These are phyloP conservation scores for Phytophthora meadii DNA, from an alignment of 352 stramenopile species.

Conservation along the genomic window DNA sequence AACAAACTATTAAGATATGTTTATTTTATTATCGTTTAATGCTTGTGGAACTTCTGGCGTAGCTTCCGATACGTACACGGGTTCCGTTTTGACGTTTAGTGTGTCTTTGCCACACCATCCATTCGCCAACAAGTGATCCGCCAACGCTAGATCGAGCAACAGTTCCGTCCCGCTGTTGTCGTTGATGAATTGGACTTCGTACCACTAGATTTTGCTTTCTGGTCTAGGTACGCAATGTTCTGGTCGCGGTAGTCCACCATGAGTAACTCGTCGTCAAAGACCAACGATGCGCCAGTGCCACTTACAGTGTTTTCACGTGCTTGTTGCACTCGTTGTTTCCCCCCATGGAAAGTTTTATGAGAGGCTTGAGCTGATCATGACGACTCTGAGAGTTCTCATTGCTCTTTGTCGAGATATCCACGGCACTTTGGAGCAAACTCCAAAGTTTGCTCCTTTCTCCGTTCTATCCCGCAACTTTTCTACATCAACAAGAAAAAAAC, in stretches of 20 bases:
- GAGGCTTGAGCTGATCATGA: slow-evolving; percentile 47
- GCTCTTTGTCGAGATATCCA: slow-evolving; percentile 29
- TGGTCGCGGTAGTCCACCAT: slow-evolving; percentile 57
- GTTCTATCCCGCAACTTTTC: slow-evolving; percentile 35
- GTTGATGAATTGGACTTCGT: slow-evolving; percentile 62
- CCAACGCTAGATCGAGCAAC: slow-evolving; percentile 64
- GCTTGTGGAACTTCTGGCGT: no score
- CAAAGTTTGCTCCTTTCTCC: slow-evolving; percentile 57
- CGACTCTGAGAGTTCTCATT: slow-evolving; percentile 15
- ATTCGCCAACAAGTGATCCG: slow-evolving; percentile 59
- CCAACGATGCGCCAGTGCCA: neutral
- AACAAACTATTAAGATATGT: no score
- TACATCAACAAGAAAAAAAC: neutral
- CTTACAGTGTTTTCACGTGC: slow-evolving; percentile 68
- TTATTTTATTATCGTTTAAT: no score
- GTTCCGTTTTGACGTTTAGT: slow-evolving; percentile 71
- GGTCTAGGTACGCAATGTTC: slow-evolving; percentile 46
- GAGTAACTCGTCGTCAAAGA: slow-evolving; percentile 58
- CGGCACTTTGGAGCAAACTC: slow-evolving; percentile 53
- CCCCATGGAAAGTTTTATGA: slow-evolving; percentile 74
- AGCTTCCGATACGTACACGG: slow-evolving; percentile 80
- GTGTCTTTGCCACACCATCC: slow-evolving; percentile 55
- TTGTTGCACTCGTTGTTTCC: slow-evolving; percentile 80
- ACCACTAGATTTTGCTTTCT: neutral
- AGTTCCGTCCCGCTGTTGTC: slow-evolving; percentile 79